phyloP scores from a whole-genome alignment of 345 rosid genomes.

The Arabidopsis suecica region DNA sequence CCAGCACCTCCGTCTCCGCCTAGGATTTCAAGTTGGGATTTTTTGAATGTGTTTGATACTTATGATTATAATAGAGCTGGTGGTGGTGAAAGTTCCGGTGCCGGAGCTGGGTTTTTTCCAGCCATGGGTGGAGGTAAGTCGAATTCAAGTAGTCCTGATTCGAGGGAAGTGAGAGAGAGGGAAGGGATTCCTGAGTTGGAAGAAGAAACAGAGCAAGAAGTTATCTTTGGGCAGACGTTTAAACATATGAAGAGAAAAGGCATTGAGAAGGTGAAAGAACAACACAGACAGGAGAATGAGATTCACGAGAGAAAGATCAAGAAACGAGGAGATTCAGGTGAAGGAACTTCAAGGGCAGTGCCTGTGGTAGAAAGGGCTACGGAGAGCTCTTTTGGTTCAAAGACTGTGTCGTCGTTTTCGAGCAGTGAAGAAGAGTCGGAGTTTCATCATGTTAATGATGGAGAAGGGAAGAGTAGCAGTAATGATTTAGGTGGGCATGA shows the following conservation, averaged over 20 bases:
- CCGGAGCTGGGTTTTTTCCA: slow-evolving; percentile 43
- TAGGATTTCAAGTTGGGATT: slow-evolving; percentile 75
- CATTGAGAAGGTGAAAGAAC: slow-evolving; percentile 32
- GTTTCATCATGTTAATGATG: slow-evolving; percentile 34
- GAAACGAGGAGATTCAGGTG: slow-evolving; percentile 55
- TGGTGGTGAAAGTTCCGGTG: slow-evolving; percentile 15
- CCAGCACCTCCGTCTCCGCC: slow-evolving; percentile 96
- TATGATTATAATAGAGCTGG: slow-evolving; percentile 49
- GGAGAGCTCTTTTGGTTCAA: slow-evolving; percentile 46
- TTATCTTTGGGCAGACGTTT: slow-evolving; percentile 40
- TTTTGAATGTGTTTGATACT: slow-evolving; percentile 69
- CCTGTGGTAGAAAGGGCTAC: slow-evolving; percentile 39
- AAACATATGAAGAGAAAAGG: slow-evolving; percentile 49
- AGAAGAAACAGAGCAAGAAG: slow-evolving; percentile 83
- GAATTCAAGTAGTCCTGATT: slow-evolving; percentile 77
- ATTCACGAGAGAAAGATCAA: slow-evolving; percentile 41
- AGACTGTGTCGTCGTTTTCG: slow-evolving; percentile 39
- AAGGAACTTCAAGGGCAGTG: slow-evolving; percentile 61
- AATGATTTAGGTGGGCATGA: slow-evolving; percentile 56
- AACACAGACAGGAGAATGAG: slow-evolving; percentile 31
- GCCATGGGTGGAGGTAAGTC: slow-evolving; percentile 56
- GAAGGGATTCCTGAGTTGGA: slow-evolving; percentile 98
- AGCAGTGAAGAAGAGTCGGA: slow-evolving; percentile 42
- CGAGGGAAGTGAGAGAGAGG: slow-evolving; percentile 87
- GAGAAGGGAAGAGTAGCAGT: slow-evolving; percentile 39